A percentile compares a stretch with the other conserved stretches of the same genome.
Conservation (phyloP, 345 rosid species). For the Linum tenue region DNA sequence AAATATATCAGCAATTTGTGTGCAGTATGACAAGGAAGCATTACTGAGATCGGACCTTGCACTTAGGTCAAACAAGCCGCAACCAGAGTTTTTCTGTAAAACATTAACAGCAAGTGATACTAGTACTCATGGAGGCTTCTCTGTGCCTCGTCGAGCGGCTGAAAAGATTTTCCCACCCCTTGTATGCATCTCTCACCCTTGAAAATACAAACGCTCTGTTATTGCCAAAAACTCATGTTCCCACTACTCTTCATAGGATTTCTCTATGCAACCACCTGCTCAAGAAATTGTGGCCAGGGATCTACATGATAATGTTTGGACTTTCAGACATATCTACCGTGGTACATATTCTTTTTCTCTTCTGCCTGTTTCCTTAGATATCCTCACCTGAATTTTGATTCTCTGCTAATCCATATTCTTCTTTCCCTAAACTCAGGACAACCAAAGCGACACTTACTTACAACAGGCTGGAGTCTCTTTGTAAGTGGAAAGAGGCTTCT, state of each 20-base stretch:
- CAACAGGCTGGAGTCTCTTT: constrained; percentile 90
- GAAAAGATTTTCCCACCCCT: constrained; percentile 91
- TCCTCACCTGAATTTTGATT: constrained; percentile 1
- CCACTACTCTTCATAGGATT: constrained; percentile 47
- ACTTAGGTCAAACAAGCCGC: constrained; percentile 60
- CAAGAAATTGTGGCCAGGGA: constrained; percentile 88
- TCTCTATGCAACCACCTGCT: constrained; percentile 88
- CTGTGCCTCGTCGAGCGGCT: constrained; percentile 94
- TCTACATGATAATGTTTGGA: constrained; percentile 83
- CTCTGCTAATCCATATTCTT: constrained; percentile 9
- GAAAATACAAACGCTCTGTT: background rate
- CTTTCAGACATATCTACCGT: constrained; percentile 86
- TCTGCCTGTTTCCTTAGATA: background rate
- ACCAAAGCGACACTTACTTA: constrained; percentile 84
- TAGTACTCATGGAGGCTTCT: constrained; percentile 97
- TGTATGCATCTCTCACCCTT: constrained; percentile 30
- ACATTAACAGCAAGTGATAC: constrained; percentile 96
- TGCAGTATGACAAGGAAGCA: constrained; percentile 88
- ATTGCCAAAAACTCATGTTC: constrained; percentile 1
- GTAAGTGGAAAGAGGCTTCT: constrained; percentile 76
- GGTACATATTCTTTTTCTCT: constrained; percentile 33
- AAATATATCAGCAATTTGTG: constrained; percentile 16
- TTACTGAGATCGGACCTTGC: constrained; percentile 80
- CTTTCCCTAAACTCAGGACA: constrained; percentile 43
- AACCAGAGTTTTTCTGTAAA: constrained; percentile 86